Conservation (phyloP, 2,329 filamentous ascomycete genomes). For the Neopestalotiopsis clavispora region DNA sequence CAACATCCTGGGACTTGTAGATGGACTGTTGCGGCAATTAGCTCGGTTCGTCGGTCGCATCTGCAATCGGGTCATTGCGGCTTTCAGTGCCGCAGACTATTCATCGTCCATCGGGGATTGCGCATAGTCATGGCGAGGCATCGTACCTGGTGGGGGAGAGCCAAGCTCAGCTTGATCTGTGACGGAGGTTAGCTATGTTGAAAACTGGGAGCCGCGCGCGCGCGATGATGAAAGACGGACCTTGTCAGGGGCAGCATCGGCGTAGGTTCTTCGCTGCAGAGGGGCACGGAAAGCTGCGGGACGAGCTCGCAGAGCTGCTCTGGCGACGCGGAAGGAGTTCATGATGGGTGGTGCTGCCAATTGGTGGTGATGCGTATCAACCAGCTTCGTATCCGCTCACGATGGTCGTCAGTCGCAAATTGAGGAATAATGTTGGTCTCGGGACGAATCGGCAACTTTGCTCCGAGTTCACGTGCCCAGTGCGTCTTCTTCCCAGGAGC, state of each 20-base stretch:
- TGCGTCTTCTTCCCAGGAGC: not conserved
- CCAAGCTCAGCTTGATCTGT: slow-evolving; percentile 95
- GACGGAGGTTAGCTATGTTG: slow-evolving; percentile 35
- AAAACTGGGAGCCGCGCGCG: slow-evolving; percentile 19
- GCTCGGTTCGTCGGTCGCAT: slow-evolving; percentile 26
- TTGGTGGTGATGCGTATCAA: slow-evolving; percentile 52
- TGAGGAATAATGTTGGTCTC: slow-evolving; percentile 28
- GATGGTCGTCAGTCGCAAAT: slow-evolving; percentile 53
- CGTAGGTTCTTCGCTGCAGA: slow-evolving; percentile 88
- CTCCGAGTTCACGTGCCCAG: slow-evolving; percentile 12
- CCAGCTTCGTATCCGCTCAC: slow-evolving; percentile 38
- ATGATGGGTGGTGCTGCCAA: slow-evolving; percentile 67
- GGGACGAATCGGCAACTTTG: slow-evolving; percentile 16
- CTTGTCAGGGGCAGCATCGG: slow-evolving; percentile 86
- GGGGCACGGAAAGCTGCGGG: slow-evolving; percentile 77
- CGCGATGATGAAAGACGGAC: slow-evolving; percentile 44
- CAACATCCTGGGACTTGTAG: slow-evolving; percentile 71
- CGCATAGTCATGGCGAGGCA: slow-evolving; percentile 18
- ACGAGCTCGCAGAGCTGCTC: slow-evolving; percentile 84
- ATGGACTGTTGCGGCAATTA: slow-evolving; percentile 70
- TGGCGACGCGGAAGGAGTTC: slow-evolving; percentile 93
- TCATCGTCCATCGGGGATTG: slow-evolving; percentile 1
- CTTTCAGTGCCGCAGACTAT: not conserved
- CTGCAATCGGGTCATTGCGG: not conserved
- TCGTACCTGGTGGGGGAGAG: slow-evolving; percentile 97